These are phyloP conservation scores for Corchorus capsularis DNA, from an alignment of 345 rosid genomes.

Conservation along the genomic window DNA sequence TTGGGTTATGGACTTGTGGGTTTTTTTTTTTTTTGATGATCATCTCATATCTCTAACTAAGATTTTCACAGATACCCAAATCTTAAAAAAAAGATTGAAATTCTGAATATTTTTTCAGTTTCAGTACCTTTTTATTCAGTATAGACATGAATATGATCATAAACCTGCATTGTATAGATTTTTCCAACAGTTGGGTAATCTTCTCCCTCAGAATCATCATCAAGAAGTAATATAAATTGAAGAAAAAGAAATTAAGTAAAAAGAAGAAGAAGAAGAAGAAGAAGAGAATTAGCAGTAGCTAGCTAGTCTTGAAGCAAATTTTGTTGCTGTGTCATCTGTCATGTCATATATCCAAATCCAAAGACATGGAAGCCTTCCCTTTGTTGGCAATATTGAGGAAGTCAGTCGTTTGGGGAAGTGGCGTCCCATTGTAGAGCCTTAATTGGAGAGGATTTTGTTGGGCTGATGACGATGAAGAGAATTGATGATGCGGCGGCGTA, in stretches of 20 bases:
- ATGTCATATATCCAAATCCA: conserved; percentile 51
- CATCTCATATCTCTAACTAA: background rate
- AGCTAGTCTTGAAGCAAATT: background rate
- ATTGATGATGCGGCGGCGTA: conserved; percentile 17
- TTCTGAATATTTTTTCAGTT: background rate
- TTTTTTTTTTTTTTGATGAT: background rate
- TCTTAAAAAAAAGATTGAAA: background rate
- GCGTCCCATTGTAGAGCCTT: conserved; percentile 46
- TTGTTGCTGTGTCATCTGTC: background rate
- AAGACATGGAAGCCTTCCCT: conserved; percentile 47
- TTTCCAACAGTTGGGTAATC: background rate
- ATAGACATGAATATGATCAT: conserved; percentile 1
- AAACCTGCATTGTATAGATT: background rate
- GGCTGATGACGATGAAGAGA: conserved; percentile 24
- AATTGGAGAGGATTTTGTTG: conserved; percentile 36
- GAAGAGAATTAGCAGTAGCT: conserved; percentile 8
- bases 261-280: background rate
- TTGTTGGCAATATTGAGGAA: conserved; percentile 34
- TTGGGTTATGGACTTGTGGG: background rate
- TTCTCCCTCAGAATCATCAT: background rate
- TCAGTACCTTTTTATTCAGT: conserved; percentile 7
- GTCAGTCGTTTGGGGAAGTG: conserved; percentile 23
- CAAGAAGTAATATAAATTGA: background rate
- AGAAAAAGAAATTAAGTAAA: background rate
- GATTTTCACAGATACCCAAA: background rate